Conservation (phyloP, 148 eudicot genomes). For the Silene conica region DNA sequence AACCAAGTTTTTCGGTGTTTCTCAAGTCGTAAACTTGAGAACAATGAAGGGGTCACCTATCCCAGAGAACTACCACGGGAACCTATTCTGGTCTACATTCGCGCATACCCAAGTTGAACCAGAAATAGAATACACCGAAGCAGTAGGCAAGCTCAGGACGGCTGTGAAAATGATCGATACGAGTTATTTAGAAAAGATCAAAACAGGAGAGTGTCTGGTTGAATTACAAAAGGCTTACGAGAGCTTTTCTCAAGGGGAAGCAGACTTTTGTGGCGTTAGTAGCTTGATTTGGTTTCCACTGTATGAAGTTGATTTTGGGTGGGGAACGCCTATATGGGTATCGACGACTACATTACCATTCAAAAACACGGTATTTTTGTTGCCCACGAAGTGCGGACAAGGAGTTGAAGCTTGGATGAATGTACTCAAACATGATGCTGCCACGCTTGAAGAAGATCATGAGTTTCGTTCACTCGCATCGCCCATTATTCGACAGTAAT, state of each 20-base stretch:
- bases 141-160: not conserved
- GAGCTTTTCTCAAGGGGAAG: not conserved
- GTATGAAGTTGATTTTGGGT: constrained; percentile 34
- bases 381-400: too few relatives aligned
- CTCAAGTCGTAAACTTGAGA: constrained; percentile 1
- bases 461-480: too few relatives aligned
- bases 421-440: too few relatives aligned
- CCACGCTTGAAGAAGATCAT: too few relatives aligned
- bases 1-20: not conserved
- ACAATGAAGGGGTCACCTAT: not conserved
- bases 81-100: not conserved
- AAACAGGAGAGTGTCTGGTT: constrained; percentile 12
- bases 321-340: constrained; percentile 38
- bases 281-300: constrained; percentile 14
- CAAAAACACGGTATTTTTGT: too few relatives aligned
- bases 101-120: not conserved
- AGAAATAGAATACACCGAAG: not conserved
- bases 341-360: too few relatives aligned
- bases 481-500: too few relatives aligned
- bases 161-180: not conserved
- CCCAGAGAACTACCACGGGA: not conserved
- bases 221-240: not conserved
- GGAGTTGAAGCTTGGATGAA: too few relatives aligned
- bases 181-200: not conserved
- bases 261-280: constrained; percentile 1